Evolutionary conservation across 2,329 filamentous ascomycete genomes (phyloP), one percentile per base, ranked within the genome.

Genomic region (Ophiosphaerella herpotricha): DNA sequence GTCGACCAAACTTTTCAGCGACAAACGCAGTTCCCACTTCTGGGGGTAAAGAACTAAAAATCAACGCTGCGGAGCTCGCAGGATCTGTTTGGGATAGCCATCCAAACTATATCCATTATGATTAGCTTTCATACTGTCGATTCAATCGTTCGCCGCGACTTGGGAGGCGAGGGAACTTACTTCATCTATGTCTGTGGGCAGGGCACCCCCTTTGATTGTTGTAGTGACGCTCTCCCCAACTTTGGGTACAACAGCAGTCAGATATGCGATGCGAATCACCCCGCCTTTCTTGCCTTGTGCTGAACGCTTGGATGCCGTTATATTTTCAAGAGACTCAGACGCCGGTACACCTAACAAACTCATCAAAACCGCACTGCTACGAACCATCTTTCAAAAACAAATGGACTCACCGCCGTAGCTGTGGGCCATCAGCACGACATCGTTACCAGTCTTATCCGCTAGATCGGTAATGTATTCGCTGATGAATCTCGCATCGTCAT

Each of bases 371-470:
- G 24, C 11, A 12, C 3, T 35, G 7, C 14, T 16, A 18, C n/a
- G 6, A 24, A 12, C 8, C 21, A 9, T 1, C 26, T 13, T 18
- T 37, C 8, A 33, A 32, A 39, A 37, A 11, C 5, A 4, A 7
- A n/a, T 14, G 29, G 4, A 44, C 50, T 42, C 33, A 57, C 70
- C 74, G 16, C 72, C 65, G 52, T 75, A 75, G 6, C 71, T 75
- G 50, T 76, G 74, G 41, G 63, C 66, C 5, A 74, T 48, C 9
- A 76, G 34, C 4, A 75, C 54, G 14, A 76, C 56, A 16, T 75
- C 67, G 45, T 72, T 70, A 13, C 65, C 72, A 11, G 36, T 39
- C 39, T 68, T 54, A 4, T 69, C 63, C 26, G 59, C 60, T 3
- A 73, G 44, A 14, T 57, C 55, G 12, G 42, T 39, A 11, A 61